Evolutionary conservation across 2,329 filamentous ascomycete species (phyloP), one percentile per base, ranked within the genome.

Genomic region (Camptophora hylomeconis): DNA sequence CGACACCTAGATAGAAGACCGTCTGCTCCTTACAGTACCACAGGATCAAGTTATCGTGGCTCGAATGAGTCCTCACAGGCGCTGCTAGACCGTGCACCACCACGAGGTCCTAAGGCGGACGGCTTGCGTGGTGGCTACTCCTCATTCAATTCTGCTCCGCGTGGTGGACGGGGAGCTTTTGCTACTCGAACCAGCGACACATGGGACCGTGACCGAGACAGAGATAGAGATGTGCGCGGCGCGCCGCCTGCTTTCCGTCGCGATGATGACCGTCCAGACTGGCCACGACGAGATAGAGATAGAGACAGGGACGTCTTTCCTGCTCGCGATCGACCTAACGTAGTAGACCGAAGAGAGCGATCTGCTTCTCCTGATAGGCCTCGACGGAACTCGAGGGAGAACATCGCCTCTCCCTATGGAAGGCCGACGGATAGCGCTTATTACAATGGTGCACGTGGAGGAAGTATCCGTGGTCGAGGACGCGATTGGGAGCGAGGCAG

Each of bases 71-170:
- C 66, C 2, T 68, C 65, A 42, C 64, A 74, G 40, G 73, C 43
- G 49, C 65, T 42, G 39, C 66, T 49, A 51, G 63, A 67, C 8
- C 67, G 77, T 40, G 81, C 92, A 39, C 76, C 80, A 2, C 84
- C 84, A 3, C 69, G 83, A 32, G 84, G 80, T 0, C 83, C 84
- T 7, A 83, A 86, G 52, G 81, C 80, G 3, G 79, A 35, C 80
- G 87, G 36, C 58, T 70, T 17, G 68, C 72, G n/a, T 70, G 67
- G 39, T 74, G 73, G 17, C 45, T 48, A 13, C 41, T 46, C 12
- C 52, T 54, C 34, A 46, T 48, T 36, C 51, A 28, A 17, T 40
- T 37, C 38, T 14, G 22, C 35, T 19, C 38, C 54, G 29, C 49
- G 74, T 9, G 68, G 80, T 33, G 76, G 76, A 23, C 67, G 74